A percentile compares a stretch with the other conserved stretches of the same genome.
Evolutionary conservation across 305 asterid species (phyloP).

Genomic region (Solanum hybrid): DNA sequence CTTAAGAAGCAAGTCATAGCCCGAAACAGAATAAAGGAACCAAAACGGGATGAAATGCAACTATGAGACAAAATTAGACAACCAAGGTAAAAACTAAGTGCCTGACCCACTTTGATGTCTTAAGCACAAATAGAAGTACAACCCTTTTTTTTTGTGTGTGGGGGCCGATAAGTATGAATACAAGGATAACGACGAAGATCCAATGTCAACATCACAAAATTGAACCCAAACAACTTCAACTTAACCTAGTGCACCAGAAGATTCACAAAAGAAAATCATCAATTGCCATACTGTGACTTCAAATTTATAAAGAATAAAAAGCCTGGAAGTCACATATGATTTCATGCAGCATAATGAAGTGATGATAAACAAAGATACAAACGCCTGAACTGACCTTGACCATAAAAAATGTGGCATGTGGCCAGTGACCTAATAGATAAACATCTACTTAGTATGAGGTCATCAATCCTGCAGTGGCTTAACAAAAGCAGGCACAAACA

Average conservation of each 20-base stretch:
- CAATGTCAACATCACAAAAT: neutral
- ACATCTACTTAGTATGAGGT: neutral
- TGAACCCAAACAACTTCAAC: neutral
- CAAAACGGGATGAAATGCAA: neutral
- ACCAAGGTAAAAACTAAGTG: neutral
- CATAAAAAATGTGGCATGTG: neutral
- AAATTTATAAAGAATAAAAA: neutral
- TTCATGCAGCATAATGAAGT: neutral
- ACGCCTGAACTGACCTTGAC: neutral
- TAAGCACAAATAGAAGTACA: neutral
- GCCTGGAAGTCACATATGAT: neutral
- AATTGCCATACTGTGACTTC: neutral
- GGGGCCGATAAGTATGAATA: neutral
- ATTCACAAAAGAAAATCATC: neutral
- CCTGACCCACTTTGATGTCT: neutral
- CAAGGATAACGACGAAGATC: neutral
- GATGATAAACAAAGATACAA: neutral
- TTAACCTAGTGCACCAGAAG: neutral
- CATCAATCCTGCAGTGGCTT: neutral
- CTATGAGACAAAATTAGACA: neutral
- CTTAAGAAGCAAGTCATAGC: neutral
- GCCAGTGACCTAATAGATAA: neutral
- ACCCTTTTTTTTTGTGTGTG: neutral
- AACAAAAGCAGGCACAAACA: neutral
- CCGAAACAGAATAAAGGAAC: neutral